Base-by-base conservation (phyloP, 805 yeast species). In the Ogataea haglerorum region DNA sequence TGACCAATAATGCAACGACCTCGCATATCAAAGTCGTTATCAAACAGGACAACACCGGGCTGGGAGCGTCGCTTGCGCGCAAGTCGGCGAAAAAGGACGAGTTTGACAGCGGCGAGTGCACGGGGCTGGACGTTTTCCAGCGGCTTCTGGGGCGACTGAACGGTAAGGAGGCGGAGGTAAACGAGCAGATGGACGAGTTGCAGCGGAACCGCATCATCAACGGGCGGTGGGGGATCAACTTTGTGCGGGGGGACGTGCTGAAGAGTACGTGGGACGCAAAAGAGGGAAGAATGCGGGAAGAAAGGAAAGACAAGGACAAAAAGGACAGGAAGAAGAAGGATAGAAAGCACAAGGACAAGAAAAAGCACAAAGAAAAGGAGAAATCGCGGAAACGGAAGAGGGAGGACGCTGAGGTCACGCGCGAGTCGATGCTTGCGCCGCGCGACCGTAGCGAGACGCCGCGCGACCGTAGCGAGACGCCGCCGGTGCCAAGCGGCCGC, bases 101-200 rank as follows among this genome's bases (percentile, higher is more conserved):
- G 48, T 79, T 82, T 52, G 88, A 82, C 52, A 75, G 79, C 48
- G 95, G 87, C 43, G 95, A 87, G 49, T 81, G 91, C 50, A 85
- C 89, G 9, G 96, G 97, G 3, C 70, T 91, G 30, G 98, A 93
- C 61, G 95, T 84, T 3, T 91, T 93, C 59, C 99, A 91, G 67
- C 74, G 95, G 52, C 76, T 91, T 33, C 68, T 91, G 47, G 97
- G 97, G 9, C 76, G 89, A 58, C 72, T 91, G 47, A 91, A 91
- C 59, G 97, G 97, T 34, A 84, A 80, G 51, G 91, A 83, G 55
- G 84, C 78, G 24, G 75, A 72, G 42, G 75, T 85, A 18, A 67
- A 68, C 42, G 67, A 76, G 45, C 90, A 80, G 54, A 63, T 87
- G 49, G 91, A 85, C 28, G 70, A 77, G 49, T 81, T 82, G 55